Percentiles rank a stretch among this genome's conserved stretches.
Evolutionary conservation across 73 alveolate species (phyloP).

Genomic region (Uronychia binucleata): DNA sequence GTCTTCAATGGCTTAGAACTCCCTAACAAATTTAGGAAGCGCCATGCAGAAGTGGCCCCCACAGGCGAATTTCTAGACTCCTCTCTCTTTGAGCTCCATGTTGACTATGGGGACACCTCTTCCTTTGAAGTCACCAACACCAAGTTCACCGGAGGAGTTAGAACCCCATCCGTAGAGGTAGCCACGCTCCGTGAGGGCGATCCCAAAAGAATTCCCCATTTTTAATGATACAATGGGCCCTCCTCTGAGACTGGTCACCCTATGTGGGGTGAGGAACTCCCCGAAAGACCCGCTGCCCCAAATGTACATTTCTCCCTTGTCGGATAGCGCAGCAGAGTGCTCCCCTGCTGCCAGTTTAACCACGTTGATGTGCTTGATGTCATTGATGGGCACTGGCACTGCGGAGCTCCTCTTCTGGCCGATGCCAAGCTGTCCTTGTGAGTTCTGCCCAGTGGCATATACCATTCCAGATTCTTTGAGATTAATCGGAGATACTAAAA

Average conservation of each 20-base stretch:
- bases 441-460: conserved; percentile 66
- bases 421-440: conserved; percentile 65
- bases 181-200: conserved; percentile 50
- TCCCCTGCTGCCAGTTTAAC: conserved; percentile 58
- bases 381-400: conserved; percentile 31
- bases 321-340: conserved; percentile 63
- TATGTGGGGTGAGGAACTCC: conserved; percentile 54
- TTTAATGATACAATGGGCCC: background rate
- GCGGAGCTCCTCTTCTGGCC: conserved; percentile 51
- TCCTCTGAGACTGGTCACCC: conserved; percentile 54
- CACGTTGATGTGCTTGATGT: conserved; percentile 55
- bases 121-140: conserved; percentile 38
- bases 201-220: conserved; percentile 50
- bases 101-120: conserved; percentile 39
- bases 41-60: conserved; percentile 14
- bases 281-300: conserved; percentile 75
- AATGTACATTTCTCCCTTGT: conserved; percentile 54
- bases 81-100: conserved; percentile 43
- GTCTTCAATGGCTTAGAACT: background rate
- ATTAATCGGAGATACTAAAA: background rate
- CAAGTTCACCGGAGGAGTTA: conserved; percentile 57
- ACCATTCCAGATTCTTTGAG: conserved; percentile 44
- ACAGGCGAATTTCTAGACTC: conserved; percentile 12
- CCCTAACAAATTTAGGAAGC: background rate
- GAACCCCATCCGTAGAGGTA: conserved; percentile 58